Evolutionary conservation across 2,329 filamentous ascomycete species (phyloP).

Genomic region (Exophiala viscosa): DNA sequence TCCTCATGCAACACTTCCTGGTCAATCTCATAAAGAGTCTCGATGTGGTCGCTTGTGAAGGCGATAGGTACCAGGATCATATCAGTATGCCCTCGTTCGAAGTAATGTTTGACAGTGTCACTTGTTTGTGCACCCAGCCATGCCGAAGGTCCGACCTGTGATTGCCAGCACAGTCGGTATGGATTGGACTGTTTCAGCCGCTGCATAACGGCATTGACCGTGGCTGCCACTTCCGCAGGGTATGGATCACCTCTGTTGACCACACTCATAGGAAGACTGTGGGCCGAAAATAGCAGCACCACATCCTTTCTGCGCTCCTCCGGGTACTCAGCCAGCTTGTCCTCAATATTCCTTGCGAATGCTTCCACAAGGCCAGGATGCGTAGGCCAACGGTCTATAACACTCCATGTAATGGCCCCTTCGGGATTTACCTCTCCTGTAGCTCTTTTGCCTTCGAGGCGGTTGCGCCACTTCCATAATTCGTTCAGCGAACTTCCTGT

Average conservation of each 20-base stretch:
- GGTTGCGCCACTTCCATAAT: slow-evolving; percentile 92
- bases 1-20: slow-evolving; percentile 89
- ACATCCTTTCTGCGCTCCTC: slow-evolving; percentile 74
- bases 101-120: slow-evolving; percentile 80
- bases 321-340: slow-evolving; percentile 77
- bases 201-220: slow-evolving; percentile 95
- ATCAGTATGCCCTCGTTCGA: slow-evolving; percentile 87
- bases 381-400: slow-evolving; percentile 96
- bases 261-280: slow-evolving; percentile 94
- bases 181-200: slow-evolving; percentile 81
- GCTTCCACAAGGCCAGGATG: slow-evolving; percentile 86
- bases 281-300: slow-evolving; percentile 87
- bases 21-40: slow-evolving; percentile 92
- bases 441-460: slow-evolving; percentile 70
- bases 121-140: slow-evolving; percentile 95
- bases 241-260: slow-evolving; percentile 96
- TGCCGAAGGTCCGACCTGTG: slow-evolving; percentile 89
- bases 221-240: slow-evolving; percentile 90
- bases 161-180: slow-evolving; percentile 95
- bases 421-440: slow-evolving; percentile 50
- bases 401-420: slow-evolving; percentile 87
- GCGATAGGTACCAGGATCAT: slow-evolving; percentile 90
- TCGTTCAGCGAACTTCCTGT: slow-evolving; percentile 96
- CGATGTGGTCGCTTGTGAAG: slow-evolving; percentile 98
- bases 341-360: slow-evolving; percentile 88